phyloP scores from a whole-genome alignment of 371 early-diverging fungal species.

The Mucor lusitanicus region DNA sequence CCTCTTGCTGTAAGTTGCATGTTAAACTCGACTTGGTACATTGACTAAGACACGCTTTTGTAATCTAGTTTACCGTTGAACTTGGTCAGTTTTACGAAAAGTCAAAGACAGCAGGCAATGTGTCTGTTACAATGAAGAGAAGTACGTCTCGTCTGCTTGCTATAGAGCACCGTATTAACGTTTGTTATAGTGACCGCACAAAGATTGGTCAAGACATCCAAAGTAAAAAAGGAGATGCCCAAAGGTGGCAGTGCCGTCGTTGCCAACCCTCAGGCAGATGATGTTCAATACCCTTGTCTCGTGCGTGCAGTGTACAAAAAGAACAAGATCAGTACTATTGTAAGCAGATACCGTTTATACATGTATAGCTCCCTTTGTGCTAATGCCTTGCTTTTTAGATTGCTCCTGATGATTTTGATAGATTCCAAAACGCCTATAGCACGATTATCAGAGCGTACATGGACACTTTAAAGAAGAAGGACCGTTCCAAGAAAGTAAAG shows the following conservation, averaged over 20 bases:
- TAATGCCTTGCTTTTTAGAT: constrained; percentile 20
- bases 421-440: constrained; percentile 45
- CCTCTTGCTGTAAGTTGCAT: constrained; percentile 31
- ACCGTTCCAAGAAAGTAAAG: constrained; percentile 43
- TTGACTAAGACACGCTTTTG: background rate
- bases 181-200: constrained; percentile 35
- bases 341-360: constrained; percentile 9
- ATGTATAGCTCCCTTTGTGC: background rate
- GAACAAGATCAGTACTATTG: constrained; percentile 46
- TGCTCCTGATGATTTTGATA: constrained; percentile 38
- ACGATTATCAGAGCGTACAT: constrained; percentile 51
- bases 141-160: constrained; percentile 20
- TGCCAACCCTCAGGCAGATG: constrained; percentile 11
- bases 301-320: constrained; percentile 45
- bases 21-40: background rate
- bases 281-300: constrained; percentile 38
- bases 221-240: constrained; percentile 38
- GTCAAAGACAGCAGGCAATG: constrained; percentile 41
- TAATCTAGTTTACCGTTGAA: constrained; percentile 45
- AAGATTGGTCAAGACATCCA: constrained; percentile 25
- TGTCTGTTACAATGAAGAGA: constrained; percentile 52
- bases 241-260: constrained; percentile 34
- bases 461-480: constrained; percentile 54
- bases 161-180: background rate
- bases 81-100: constrained; percentile 48